Evolutionary conservation across 2,329 filamentous ascomycete species (phyloP).

Genomic region (Hysterium pulicare): DNA sequence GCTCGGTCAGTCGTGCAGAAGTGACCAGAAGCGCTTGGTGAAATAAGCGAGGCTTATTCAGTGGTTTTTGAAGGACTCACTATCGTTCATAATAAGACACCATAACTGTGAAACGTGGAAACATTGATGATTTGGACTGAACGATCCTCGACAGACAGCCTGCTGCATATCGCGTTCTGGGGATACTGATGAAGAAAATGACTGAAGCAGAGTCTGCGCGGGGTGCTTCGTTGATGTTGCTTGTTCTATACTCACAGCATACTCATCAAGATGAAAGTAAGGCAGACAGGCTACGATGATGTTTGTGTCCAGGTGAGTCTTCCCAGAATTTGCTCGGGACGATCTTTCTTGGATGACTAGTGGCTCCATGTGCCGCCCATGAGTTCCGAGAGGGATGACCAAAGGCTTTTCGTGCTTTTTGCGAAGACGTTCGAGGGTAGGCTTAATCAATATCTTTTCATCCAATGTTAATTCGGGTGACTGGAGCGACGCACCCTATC

Average conservation of each 20-base stretch:
- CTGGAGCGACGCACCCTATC: not conserved
- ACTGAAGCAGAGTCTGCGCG: not conserved
- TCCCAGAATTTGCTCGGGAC: not conserved
- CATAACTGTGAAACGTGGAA: constrained; percentile 1
- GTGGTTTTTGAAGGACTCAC: not conserved
- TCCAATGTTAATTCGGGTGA: not conserved
- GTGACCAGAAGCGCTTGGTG: not conserved
- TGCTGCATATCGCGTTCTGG: not conserved
- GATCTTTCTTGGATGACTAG: not conserved
- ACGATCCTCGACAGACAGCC: not conserved
- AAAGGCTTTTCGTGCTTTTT: not conserved
- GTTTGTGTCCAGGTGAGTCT: too few relatives aligned
- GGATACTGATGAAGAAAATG: not conserved
- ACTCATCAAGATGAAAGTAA: constrained; percentile 1
- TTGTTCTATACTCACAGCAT: not conserved
- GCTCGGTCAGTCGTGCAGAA: not conserved
- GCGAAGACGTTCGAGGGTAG: not conserved
- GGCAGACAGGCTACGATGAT: not conserved
- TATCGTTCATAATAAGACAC: not conserved
- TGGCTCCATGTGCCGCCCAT: not conserved
- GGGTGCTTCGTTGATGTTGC: not conserved
- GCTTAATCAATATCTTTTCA: not conserved
- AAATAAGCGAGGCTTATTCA: not conserved
- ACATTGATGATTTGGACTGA: not conserved
- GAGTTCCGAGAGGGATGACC: not conserved